Conservation (phyloP, 495 filamentous ascomycete genomes). For the Geopyxis carbonaria region DNA sequence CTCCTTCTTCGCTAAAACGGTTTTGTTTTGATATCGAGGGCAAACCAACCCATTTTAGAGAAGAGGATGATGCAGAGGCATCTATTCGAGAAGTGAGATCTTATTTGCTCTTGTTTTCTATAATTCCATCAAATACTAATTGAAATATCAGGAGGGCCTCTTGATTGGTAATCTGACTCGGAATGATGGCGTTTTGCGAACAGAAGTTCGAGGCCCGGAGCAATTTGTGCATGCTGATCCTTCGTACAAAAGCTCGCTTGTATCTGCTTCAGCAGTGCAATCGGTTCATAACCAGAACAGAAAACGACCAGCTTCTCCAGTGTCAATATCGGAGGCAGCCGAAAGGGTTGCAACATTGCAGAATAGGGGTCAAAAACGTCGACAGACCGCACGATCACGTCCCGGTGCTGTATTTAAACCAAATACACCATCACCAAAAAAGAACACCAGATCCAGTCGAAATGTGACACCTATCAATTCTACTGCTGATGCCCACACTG, state of each 20-base stretch:
- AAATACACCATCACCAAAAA: slow-evolving; percentile 24
- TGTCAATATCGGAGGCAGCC: slow-evolving; percentile 42
- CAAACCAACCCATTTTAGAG: slow-evolving; percentile 45
- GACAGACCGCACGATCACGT: slow-evolving; percentile 20
- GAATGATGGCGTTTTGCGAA: slow-evolving; percentile 39
- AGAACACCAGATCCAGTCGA: slow-evolving; percentile 22
- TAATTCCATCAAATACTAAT: slow-evolving; percentile 7
- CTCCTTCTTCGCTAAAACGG: slow-evolving; percentile 54
- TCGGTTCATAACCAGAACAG: slow-evolving; percentile 7
- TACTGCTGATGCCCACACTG: slow-evolving; percentile 14
- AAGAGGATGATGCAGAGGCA: slow-evolving; percentile 42
- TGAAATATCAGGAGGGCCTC: slow-evolving; percentile 24
- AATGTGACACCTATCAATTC: slow-evolving; percentile 22
- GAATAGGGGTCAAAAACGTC: slow-evolving; percentile 21
- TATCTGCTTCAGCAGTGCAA: slow-evolving; percentile 12
- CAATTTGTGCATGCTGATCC: slow-evolving; percentile 14
- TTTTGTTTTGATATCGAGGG: slow-evolving; percentile 57
- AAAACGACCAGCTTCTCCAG: slow-evolving; percentile 38
- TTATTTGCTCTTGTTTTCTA: no score
- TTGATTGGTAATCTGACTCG: slow-evolving; percentile 33
- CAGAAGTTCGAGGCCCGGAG: slow-evolving; percentile 20
- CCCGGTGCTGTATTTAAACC: slow-evolving; percentile 16
- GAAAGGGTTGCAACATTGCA: slow-evolving; percentile 31
- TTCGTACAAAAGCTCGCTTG: slow-evolving; percentile 17
- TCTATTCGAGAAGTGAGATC: slow-evolving; percentile 41